These are phyloP conservation scores for Arabis hirsuta DNA, from an alignment of 345 rosid species.

Conservation along the genomic window DNA sequence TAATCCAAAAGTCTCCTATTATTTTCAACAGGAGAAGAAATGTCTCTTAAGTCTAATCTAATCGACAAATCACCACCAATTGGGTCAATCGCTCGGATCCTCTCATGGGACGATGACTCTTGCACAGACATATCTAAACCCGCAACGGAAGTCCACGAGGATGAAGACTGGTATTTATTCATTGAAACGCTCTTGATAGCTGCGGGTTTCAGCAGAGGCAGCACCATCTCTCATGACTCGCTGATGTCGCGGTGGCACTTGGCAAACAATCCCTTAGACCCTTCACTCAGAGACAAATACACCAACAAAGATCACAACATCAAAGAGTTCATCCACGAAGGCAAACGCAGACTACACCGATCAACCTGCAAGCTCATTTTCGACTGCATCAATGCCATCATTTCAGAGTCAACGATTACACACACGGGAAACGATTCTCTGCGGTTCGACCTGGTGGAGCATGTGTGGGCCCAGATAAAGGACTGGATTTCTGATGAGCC, in stretches of 20 bases:
- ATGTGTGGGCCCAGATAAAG: conserved; percentile 65
- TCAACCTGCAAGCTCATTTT: conserved; percentile 71
- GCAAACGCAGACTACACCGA: conserved; percentile 68
- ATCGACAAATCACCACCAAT: conserved; percentile 85
- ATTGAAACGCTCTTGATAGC: conserved; percentile 59
- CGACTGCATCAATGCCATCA: conserved; percentile 65
- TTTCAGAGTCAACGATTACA: conserved; percentile 49
- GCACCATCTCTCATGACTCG: conserved; percentile 41
- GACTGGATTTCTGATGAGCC: conserved; percentile 59
- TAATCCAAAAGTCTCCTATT: conserved; percentile 58
- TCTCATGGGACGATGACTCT: conserved; percentile 62
- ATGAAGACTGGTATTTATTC: conserved; percentile 62
- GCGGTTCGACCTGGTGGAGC: conserved; percentile 50
- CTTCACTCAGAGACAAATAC: conserved; percentile 66
- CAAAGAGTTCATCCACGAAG: conserved; percentile 59
- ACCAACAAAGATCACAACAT: conserved; percentile 43
- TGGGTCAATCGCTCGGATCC: conserved; percentile 63
- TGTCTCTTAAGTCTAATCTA: conserved; percentile 65
- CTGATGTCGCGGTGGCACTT: conserved; percentile 61
- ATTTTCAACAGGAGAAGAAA: conserved; percentile 51
- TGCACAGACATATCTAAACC: conserved; percentile 49
- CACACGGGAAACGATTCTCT: conserved; percentile 27
- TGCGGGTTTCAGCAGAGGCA: conserved; percentile 61
- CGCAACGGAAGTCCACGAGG: conserved; percentile 50
- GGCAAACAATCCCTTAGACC: conserved; percentile 74